phyloP scores from a whole-genome alignment of 768 basidiomycete species.

The Asterophora lycoperdoides region DNA sequence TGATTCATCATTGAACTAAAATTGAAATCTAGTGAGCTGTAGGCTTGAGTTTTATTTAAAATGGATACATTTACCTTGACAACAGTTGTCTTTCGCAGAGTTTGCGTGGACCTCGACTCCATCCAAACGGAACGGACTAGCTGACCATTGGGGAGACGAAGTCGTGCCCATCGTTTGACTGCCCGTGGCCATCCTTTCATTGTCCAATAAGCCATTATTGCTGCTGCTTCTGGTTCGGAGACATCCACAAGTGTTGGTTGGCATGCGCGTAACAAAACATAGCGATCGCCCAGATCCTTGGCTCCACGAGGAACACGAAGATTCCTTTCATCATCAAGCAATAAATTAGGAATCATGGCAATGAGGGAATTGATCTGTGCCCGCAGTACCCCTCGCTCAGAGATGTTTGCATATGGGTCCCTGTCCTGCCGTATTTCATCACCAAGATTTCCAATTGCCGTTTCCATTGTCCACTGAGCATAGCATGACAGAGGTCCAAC shows the following conservation, averaged over 20 bases:
- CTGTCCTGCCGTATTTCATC: no score
- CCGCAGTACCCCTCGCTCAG: slow-evolving; percentile 11
- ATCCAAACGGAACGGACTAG: no score
- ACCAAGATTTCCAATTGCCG: no score
- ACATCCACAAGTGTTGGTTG: slow-evolving; percentile 10
- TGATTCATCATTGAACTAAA: not conserved
- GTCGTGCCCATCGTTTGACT: no score
- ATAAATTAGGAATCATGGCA: slow-evolving; percentile 16
- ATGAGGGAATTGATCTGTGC: no score
- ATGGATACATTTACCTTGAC: no score
- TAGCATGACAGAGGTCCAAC: not conserved
- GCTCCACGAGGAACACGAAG: not conserved
- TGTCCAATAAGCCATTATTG: not conserved
- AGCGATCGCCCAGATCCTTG: slow-evolving; percentile 9
- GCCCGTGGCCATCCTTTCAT: no score
- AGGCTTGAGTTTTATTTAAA: no score
- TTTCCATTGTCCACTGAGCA: slow-evolving; percentile 16
- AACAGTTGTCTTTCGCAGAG: not conserved
- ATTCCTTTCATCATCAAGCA: not conserved
- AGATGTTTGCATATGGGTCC: no score
- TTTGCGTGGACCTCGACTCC: no score
- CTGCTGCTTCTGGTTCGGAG: slow-evolving; percentile 11
- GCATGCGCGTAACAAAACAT: slow-evolving; percentile 15
- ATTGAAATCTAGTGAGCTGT: no score
- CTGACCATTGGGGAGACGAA: no score